Base-by-base conservation (phyloP, 1,284 basidiomycete genomes). In the Crepidotus sp. region DNA sequence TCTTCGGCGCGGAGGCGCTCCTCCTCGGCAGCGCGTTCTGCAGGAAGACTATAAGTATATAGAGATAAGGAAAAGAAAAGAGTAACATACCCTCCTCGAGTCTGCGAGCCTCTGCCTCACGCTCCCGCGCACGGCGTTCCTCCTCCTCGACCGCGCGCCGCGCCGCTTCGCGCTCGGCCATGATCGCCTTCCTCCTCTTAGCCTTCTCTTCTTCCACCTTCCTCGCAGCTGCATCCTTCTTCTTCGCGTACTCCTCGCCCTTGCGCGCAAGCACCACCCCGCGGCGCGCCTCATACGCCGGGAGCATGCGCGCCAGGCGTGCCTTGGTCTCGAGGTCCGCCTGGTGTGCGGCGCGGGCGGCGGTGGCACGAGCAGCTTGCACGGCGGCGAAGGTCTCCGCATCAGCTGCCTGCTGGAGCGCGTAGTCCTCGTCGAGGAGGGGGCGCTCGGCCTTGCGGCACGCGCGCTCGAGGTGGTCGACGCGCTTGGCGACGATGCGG, bases 401-500 rank as follows among this genome's bases (percentile, higher is more conserved):
- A 65, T 96, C 92, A 36, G 73, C 71, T 33, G 71, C 71, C 61
- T 94, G 89, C 62, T 98, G 95, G 1, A 73, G 64, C 49, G 88
- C 85, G 61, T 98, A 98, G 65, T 98, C 95, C 54, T 87, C 70
- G 1, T 74, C 75, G 32, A 98, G 76, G 13, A 98, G 72, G 0
- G 92, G 87, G 9, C 83, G 78, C 63, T 98, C 96, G 51, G 94
- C 93, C 66, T 92, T 91, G 54, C 95, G 85, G 70, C 87, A 91
- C 0, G 95, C 94, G 52, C 96, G 90, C 69, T 98, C 95, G 59
- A 90, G 65, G 65, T 98, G 94, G 60, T 98, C 95, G 57, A 98
- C 81, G 24, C 92, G 86, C 68, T 98, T 97, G 46, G 83, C 66
- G 42, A 88, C 76, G 53, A 94, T 78, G 27, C 92, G 83, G 49